Percentiles rank a stretch among this genome's conserved stretches.
These are phyloP conservation scores for Chernovozyma aurita DNA, from an alignment of 1,139 yeast genomes.

Conservation along the genomic window DNA sequence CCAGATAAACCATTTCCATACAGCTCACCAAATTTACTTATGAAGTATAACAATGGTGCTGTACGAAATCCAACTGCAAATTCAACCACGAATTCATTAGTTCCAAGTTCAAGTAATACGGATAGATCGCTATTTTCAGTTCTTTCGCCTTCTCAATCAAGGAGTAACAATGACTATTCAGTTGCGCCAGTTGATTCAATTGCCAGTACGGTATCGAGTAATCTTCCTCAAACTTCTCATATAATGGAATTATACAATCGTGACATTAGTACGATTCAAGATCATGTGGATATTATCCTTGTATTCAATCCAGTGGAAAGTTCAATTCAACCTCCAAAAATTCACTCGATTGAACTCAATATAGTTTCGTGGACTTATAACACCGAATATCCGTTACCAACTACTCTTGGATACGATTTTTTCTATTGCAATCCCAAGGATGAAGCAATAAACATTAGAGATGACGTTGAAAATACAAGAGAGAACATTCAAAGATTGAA, in stretches of 20 bases:
- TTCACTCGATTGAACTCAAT: slow-evolving; percentile 31
- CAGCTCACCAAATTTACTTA: slow-evolving; percentile 35
- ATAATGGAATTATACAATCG: slow-evolving; percentile 33
- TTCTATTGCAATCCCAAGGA: slow-evolving; percentile 30
- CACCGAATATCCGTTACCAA: slow-evolving; percentile 41
- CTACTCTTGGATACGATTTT: slow-evolving; percentile 38
- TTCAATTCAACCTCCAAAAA: slow-evolving; percentile 26
- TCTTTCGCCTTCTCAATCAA: background rate
- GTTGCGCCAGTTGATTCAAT: slow-evolving; percentile 4
- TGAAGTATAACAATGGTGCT: slow-evolving; percentile 29
- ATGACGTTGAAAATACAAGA: slow-evolving; percentile 31
- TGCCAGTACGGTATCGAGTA: slow-evolving; percentile 6
- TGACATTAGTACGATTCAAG: slow-evolving; percentile 18
- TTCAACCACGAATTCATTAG: background rate
- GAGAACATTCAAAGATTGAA: slow-evolving; percentile 34
- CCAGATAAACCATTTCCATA: slow-evolving; percentile 36
- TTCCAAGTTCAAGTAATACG: background rate
- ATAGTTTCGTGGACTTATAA: slow-evolving; percentile 41
- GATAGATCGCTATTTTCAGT: background rate
- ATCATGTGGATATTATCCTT: slow-evolving; percentile 23
- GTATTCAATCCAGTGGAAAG: slow-evolving; percentile 17
- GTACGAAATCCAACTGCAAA: background rate
- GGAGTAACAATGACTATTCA: background rate
- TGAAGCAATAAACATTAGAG: slow-evolving; percentile 12
- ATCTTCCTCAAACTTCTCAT: slow-evolving; percentile 8